Conservation (phyloP, 2,329 filamentous ascomycete genomes). For the Fusarium marasasianum region DNA sequence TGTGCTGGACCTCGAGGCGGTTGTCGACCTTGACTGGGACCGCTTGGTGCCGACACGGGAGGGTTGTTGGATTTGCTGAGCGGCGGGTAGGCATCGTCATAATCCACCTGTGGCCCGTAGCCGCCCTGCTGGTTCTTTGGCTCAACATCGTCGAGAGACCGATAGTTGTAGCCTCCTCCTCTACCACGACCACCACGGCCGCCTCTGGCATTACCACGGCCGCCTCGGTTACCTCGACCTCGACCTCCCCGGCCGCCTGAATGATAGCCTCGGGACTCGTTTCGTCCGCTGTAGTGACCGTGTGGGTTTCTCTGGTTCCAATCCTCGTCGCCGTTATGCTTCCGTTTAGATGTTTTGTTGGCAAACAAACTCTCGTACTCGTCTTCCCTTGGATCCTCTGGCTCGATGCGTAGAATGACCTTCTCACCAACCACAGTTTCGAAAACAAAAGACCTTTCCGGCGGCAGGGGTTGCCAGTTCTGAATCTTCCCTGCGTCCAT, state of each 20-base stretch:
- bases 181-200: slow-evolving; percentile 57
- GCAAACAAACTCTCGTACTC: slow-evolving; percentile 71
- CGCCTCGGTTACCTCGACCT: slow-evolving; percentile 50
- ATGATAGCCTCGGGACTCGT: slow-evolving; percentile 55
- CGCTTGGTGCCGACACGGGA: slow-evolving; percentile 32
- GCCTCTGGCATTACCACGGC: slow-evolving; percentile 51
- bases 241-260: slow-evolving; percentile 54
- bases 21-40: slow-evolving; percentile 35
- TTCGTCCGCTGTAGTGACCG: slow-evolving; percentile 50
- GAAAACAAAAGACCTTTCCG: slow-evolving; percentile 77
- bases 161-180: slow-evolving; percentile 65
- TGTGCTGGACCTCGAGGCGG: slow-evolving; percentile 33
- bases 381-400: slow-evolving; percentile 70
- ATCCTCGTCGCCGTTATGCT: slow-evolving; percentile 62
- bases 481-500: slow-evolving; percentile 84
- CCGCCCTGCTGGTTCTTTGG: slow-evolving; percentile 57
- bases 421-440: slow-evolving; percentile 90
- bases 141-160: slow-evolving; percentile 73
- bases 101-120: slow-evolving; percentile 55
- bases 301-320: slow-evolving; percentile 46
- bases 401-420: slow-evolving; percentile 81
- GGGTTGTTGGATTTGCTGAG: slow-evolving; percentile 37
- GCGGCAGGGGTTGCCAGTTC: slow-evolving; percentile 81
- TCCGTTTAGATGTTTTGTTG: slow-evolving; percentile 69
- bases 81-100: slow-evolving; percentile 54